Base-by-base conservation (phyloP, 371 early-diverging fungal genomes). In the Mortierella sp. region DNA sequence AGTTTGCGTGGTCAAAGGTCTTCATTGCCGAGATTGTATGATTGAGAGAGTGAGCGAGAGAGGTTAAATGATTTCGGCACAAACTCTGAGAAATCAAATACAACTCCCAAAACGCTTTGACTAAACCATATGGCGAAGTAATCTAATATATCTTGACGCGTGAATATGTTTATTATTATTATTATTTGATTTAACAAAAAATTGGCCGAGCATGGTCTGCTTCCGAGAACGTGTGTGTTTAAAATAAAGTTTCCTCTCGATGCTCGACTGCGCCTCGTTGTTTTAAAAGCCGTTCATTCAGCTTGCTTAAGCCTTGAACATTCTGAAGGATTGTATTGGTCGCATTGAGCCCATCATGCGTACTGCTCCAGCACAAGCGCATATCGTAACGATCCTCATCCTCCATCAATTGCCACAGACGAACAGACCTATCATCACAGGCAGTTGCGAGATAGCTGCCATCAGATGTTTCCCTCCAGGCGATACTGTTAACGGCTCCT, bases 1-100 rank as follows among this genome's bases (percentile, higher is more conserved):
- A 68, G 72, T 65, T 72, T 60, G 72, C 65, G 62, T 64, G 57
- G 64, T 60, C 68, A 62, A 60, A 68, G 5, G 69, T 39, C 68
- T 60, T 72, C 77, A 77, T 77, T 54, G 18, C n/a, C 1, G 18
- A 20, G n/a, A n/a, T 3, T 51, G 51, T 20, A 20, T n/a, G 8
- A 22, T 18, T 1, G 22, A 10, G n/a, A 51, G 51, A 40, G 9
- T 40, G 2, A 1, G 9, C 1, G 43, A 40, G 9, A 9, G 1
- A 9, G 9, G 43, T 40, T 39, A 39, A n/a, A n/a, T n/a, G n/a
- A n/a, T n/a, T n/a, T n/a, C n/a, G n/a, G n/a, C n/a, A n/a, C n/a
- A n/a, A n/a, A n/a, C n/a, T n/a, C n/a, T n/a, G n/a, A n/a, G n/a
- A n/a, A n/a, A n/a, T n/a, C n/a, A n/a, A n/a, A n/a, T n/a, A n/a